Percentiles rank a stretch among this genome's conserved stretches.
Conservation (phyloP, 495 filamentous ascomycete species). For the Xylaria acuta region DNA sequence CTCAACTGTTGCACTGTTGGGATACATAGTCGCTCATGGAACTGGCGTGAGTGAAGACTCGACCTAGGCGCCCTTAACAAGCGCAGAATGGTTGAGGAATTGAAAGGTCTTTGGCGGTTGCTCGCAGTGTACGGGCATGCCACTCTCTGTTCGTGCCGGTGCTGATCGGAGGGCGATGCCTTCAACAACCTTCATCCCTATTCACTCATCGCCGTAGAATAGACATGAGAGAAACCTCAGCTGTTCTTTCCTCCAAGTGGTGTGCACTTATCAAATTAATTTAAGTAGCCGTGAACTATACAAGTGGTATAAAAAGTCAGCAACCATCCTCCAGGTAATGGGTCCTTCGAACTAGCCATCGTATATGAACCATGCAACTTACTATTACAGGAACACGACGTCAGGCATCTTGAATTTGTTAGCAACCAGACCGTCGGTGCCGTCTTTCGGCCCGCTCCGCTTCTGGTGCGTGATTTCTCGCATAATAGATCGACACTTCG, state of each 20-base stretch:
- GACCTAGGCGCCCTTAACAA: neutral
- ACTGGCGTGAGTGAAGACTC: neutral
- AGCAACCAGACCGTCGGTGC: neutral
- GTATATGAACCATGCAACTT: neutral
- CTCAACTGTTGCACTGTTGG: neutral
- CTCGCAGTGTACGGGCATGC: no score
- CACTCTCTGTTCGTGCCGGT: no score
- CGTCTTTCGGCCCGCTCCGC: constrained; percentile 15
- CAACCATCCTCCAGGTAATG: neutral
- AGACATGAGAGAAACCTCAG: neutral
- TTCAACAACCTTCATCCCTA: neutral
- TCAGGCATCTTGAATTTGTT: neutral
- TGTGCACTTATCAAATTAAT: neutral
- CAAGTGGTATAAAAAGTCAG: neutral
- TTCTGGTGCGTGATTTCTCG: neutral
- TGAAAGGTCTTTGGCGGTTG: neutral
- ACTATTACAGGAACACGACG: neutral
- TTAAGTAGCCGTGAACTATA: neutral
- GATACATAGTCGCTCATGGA: neutral
- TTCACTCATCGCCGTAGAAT: neutral
- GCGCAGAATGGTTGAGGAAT: neutral
- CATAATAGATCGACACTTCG: neutral
- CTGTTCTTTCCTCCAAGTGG: neutral
- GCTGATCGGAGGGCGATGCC: no score
- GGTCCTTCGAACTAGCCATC: neutral